Conservation (phyloP, 306 rosid species). For the Lathyrus aphaca region DNA sequence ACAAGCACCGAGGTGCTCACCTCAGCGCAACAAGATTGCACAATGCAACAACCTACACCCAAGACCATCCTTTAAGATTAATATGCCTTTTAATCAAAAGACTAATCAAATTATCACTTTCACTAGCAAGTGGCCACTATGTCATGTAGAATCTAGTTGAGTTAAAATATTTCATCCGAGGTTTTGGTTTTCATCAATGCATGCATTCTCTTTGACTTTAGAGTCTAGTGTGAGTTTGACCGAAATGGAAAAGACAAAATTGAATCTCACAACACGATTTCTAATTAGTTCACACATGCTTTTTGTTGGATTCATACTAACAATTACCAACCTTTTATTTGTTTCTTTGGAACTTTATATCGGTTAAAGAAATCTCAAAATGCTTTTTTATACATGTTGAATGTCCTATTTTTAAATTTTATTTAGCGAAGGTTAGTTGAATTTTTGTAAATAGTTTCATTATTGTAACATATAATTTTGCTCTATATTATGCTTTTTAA, state of each 20-base stretch:
- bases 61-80: too few species aligned
- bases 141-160: not conserved
- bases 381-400: not conserved
- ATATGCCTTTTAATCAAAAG: not conserved
- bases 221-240: not conserved
- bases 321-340: conserved; percentile 23
- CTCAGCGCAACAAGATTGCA: too few species aligned
- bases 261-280: not conserved
- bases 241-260: not conserved
- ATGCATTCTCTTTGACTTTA: conserved; percentile 1
- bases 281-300: conserved; percentile 26
- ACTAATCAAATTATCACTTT: not conserved
- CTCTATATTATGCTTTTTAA: too few species aligned
- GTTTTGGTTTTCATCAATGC: conserved; percentile 22
- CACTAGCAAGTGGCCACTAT: not conserved
- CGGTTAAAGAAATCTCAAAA: too few species aligned
- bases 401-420: not conserved
- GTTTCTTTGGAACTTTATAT: conserved; percentile 13
- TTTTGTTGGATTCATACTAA: conserved; percentile 32
- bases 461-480: too few species aligned
- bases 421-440: not conserved
- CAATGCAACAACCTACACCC: too few species aligned
- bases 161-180: not conserved
- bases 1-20: too few species aligned
- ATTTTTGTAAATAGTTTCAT: too few species aligned